phyloP scores from a whole-genome alignment of 148 eudicot species.

The Vaccinium macrocarpon region DNA sequence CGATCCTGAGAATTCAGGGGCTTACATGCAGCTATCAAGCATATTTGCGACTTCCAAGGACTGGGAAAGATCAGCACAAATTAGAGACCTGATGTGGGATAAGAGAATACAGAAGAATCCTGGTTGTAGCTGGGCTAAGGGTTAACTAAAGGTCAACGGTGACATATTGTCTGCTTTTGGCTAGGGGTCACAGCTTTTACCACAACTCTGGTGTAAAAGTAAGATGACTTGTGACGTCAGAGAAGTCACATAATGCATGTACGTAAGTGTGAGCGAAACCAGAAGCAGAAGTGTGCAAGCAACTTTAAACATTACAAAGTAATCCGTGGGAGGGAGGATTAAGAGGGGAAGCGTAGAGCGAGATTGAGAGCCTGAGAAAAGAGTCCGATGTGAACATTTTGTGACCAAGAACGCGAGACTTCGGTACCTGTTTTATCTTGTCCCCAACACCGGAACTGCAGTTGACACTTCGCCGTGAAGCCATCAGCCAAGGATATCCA shows the following conservation, averaged over 20 bases:
- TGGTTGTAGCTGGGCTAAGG: slow-evolving; percentile 56
- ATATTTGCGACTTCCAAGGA: slow-evolving; percentile 70
- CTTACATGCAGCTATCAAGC: slow-evolving; percentile 73
- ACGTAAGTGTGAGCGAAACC: background rate
- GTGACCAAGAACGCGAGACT: background rate
- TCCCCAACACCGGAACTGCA: background rate
- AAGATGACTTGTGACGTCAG: background rate
- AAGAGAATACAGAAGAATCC: slow-evolving; percentile 53
- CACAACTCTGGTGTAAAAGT: background rate
- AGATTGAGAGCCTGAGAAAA: background rate
- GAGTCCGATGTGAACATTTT: background rate
- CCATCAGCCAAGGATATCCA: background rate
- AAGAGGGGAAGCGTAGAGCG: background rate
- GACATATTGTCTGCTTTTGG: background rate
- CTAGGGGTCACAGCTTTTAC: background rate
- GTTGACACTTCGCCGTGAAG: background rate
- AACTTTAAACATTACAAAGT: too few relatives aligned
- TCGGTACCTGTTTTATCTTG: background rate
- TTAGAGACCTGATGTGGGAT: slow-evolving; percentile 62
- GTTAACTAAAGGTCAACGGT: background rate
- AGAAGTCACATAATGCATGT: background rate
- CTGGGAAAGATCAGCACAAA: slow-evolving; percentile 62
- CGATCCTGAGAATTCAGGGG: slow-evolving; percentile 69
- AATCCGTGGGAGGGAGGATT: background rate
- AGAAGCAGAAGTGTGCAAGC: too few relatives aligned